Evolutionary conservation across 768 basidiomycete species (phyloP), one percentile per base, ranked within the genome.

Genomic region (Plicaturopsis crispa): DNA sequence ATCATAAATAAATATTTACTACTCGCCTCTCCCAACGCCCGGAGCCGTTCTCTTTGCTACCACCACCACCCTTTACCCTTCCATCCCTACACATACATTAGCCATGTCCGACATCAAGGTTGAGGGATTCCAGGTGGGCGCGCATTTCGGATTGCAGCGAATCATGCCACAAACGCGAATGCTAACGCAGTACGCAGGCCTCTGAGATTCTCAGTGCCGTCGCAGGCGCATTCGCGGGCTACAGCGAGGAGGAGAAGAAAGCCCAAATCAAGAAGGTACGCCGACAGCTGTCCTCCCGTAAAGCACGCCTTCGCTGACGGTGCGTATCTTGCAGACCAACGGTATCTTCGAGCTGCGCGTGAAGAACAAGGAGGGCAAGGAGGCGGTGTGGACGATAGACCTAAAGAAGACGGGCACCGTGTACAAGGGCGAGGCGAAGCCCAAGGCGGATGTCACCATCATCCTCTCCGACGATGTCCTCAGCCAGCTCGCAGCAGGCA

Each of bases 381-480:
- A 78, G 44, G 84, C 66, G 14, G 70, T 70, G 32, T 96, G 90
- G 90, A 92, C 90, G 5, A 88, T 97, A 49, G 93, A 97, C 69
- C 53, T 94, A 54, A 96, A 97, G 75, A 83, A 83, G 64, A 70
- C 73, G 11, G 88, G 85, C 8, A 62, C 70, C 16, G 73, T 92
- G 19, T 80, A 78, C 70, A 80, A 83, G 60, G 90, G 90, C 28
- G 48, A 48, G 24, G 73, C 78, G 7, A 71, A 77, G 46, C 69
- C 78, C 41, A 89, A 91, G 59, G 66, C 85, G 4, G 88, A 93
- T 52, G 89, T 92, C 41, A 82, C 83, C 13, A 74, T 94, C 58
- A 68, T 81, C 38, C 67, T 91, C 48, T 72, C 75, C 22, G 87
- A 90, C 59, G 83, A 84, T 14, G 80, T 79, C 7, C 80, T 91